Percentiles rank a stretch among this genome's conserved stretches.
phyloP scores from a whole-genome alignment of 805 yeast genomes.

The Kodamaea hsintzibuensis region DNA sequence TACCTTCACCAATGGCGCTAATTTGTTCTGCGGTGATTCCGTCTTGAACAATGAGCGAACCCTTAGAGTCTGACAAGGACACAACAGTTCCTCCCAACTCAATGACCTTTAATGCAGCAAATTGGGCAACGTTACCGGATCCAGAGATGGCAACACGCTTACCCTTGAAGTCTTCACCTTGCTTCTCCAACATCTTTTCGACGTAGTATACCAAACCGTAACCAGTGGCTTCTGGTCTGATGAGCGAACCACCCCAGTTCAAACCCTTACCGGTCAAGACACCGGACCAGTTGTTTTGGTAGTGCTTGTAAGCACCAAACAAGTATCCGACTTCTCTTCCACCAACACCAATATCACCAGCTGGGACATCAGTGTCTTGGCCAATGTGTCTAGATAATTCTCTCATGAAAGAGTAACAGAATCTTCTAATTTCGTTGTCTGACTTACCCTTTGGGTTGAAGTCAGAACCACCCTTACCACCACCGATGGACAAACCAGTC shows the following conservation, averaged over 20 bases:
- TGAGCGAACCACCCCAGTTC: constrained; percentile 98
- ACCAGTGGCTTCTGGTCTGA: constrained; percentile 99
- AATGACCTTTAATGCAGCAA: constrained; percentile 95
- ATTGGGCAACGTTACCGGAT: constrained; percentile 99
- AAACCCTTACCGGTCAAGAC: constrained; percentile 97
- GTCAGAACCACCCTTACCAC: constrained; percentile 99
- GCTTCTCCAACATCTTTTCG: constrained; percentile 95
- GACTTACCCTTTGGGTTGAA: constrained; percentile 96
- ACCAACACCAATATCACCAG: constrained; percentile 99
- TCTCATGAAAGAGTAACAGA: constrained; percentile 94
- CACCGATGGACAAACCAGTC: constrained; percentile 97
- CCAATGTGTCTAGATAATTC: constrained; percentile 96
- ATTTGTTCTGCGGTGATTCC: constrained; percentile 88
- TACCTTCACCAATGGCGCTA: constrained; percentile 71
- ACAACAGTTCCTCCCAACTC: constrained; percentile 96
- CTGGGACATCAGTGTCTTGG: constrained; percentile 97
- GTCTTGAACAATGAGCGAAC: constrained; percentile 71
- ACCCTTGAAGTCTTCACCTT: constrained; percentile 86
- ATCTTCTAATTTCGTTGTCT: constrained; percentile 92
- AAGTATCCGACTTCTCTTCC: constrained; percentile 94
- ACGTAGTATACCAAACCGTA: constrained; percentile 96
- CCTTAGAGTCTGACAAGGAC: constrained; percentile 93
- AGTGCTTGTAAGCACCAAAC: constrained; percentile 94
- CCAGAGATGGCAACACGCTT: constrained; percentile 97
- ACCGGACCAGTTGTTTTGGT: constrained; percentile 94